These are phyloP conservation scores for Tricholoma matsutake DNA, from an alignment of 768 basidiomycete genomes.

Conservation along the genomic window DNA sequence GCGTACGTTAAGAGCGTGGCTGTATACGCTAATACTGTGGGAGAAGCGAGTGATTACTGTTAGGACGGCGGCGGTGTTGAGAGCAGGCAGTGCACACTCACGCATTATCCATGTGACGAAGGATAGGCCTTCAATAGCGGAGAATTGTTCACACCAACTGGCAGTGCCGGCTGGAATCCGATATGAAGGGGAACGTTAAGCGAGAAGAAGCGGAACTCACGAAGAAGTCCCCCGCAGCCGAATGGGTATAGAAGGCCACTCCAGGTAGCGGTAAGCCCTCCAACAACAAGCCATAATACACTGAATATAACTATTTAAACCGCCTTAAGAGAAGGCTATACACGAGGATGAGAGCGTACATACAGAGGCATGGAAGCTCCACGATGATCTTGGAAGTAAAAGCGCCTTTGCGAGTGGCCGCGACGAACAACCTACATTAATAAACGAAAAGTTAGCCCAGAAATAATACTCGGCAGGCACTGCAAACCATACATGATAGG, in stretches of 20 bases:
- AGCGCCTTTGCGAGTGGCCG: slow-evolving; percentile 9
- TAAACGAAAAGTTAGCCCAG: not conserved
- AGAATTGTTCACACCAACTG: slow-evolving; percentile 13
- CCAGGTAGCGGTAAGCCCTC: slow-evolving; percentile 8
- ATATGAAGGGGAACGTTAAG: not conserved
- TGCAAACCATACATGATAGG: slow-evolving; percentile 10
- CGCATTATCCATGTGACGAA: slow-evolving; percentile 13
- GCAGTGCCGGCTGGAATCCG: not conserved
- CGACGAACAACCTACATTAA: slow-evolving; percentile 12
- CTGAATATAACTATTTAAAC: slow-evolving; percentile 10
- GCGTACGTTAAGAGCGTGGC: slow-evolving; percentile 9
- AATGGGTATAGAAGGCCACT: slow-evolving; percentile 7
- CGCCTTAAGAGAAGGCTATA: too few relatives aligned
- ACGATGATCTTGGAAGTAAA: slow-evolving; percentile 12
- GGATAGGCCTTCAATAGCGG: slow-evolving; percentile 12
- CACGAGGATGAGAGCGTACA: not conserved
- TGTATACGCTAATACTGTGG: slow-evolving; percentile 12
- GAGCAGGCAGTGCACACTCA: not conserved
- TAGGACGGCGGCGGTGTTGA: not conserved
- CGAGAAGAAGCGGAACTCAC: not conserved
- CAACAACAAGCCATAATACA: slow-evolving; percentile 9
- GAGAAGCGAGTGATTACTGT: not conserved
- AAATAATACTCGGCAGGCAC: not conserved
- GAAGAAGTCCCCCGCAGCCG: slow-evolving; percentile 5
- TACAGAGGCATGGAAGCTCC: slow-evolving; percentile 12